Base-by-base conservation (phyloP, 2,329 filamentous ascomycete species). In the Thelonectria discophora region DNA sequence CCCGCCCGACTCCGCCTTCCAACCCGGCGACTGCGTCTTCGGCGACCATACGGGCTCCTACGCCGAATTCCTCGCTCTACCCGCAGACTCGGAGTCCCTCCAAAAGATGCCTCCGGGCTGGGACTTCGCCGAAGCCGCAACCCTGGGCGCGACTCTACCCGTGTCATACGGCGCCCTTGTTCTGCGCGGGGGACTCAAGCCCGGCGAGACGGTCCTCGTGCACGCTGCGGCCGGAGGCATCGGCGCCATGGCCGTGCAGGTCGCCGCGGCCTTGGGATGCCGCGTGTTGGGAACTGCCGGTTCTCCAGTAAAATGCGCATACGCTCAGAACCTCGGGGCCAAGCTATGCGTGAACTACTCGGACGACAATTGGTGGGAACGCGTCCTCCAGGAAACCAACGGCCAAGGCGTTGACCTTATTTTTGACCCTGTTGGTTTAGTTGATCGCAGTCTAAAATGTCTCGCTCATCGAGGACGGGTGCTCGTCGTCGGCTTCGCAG, bases 401-500 rank as follows among this genome's bases (percentile, higher is more conserved):
- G 80, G 80, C 0, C 74, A 77, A 30, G 86, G 86, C 0, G 85
- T 84, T 2, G 81, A 88, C 73, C 78, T 86, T 0, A 82, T 88
- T 12, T 84, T 84, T 66, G 86, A 89, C 73, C 80, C 81, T 13
- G 84, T 88, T 11, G 86, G 86, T 1, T 77, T 85, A 21, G 83
- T 88, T 8, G 79, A 83, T 62, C 79, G 80, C 60, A 84, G 82
- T 40, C 70, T 88, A 27, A 81, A 81, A 60, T 86, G 84, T 65
- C 73, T 86, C 32, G 83, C 78, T 21, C 82, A 86, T 69, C 78
- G 80, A 37, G 86, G 85, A 0, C 75, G 81, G 32, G 73, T 89
- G 17, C 77, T 89, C 2, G 76, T 88, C 27, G 78, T 87, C 2
- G 86, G 86, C 0, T 89, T 88, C 69, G 86, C 85, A 6, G 86